These are phyloP conservation scores for Pogostemon cablin DNA, from an alignment of 257 asterid species.

Conservation along the genomic window DNA sequence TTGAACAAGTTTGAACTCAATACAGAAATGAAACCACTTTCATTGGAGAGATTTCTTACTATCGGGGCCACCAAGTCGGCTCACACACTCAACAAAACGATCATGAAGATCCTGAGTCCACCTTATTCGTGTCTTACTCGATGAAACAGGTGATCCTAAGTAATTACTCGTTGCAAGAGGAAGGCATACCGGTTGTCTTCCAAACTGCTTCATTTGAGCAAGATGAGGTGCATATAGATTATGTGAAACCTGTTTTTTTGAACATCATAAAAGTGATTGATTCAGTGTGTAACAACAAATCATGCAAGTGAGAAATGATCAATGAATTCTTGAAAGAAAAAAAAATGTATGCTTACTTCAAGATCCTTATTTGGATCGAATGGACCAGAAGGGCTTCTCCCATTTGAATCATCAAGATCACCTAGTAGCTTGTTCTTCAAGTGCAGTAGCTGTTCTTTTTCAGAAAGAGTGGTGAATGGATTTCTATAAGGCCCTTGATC, in stretches of 20 bases:
- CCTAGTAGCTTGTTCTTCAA: constrained; percentile 62
- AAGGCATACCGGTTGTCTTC: constrained; percentile 39
- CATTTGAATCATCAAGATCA: constrained; percentile 49
- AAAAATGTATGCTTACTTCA: constrained; percentile 43
- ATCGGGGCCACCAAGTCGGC: constrained; percentile 84
- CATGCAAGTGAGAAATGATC: too few relatives aligned
- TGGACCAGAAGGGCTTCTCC: constrained; percentile 39
- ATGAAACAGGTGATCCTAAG: constrained; percentile 40
- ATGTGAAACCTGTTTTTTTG: constrained; percentile 39
- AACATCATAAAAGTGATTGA: neutral
- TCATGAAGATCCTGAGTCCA: constrained; percentile 95
- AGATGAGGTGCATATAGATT: constrained; percentile 44
- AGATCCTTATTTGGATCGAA: constrained; percentile 44
- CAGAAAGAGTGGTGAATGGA: constrained; percentile 55
- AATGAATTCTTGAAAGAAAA: neutral
- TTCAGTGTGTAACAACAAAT: neutral
- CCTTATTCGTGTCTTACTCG: constrained; percentile 68
- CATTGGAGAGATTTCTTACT: constrained; percentile 51
- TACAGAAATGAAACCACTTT: neutral
- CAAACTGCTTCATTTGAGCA: constrained; percentile 33
- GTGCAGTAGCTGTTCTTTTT: constrained; percentile 50
- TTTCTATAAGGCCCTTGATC: constrained; percentile 40
- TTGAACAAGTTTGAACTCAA: constrained; percentile 13
- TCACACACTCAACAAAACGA: constrained; percentile 77
- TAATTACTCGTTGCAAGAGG: constrained; percentile 27